These are phyloP conservation scores for Candida incommunis DNA, from an alignment of 805 yeast genomes.

Conservation along the genomic window DNA sequence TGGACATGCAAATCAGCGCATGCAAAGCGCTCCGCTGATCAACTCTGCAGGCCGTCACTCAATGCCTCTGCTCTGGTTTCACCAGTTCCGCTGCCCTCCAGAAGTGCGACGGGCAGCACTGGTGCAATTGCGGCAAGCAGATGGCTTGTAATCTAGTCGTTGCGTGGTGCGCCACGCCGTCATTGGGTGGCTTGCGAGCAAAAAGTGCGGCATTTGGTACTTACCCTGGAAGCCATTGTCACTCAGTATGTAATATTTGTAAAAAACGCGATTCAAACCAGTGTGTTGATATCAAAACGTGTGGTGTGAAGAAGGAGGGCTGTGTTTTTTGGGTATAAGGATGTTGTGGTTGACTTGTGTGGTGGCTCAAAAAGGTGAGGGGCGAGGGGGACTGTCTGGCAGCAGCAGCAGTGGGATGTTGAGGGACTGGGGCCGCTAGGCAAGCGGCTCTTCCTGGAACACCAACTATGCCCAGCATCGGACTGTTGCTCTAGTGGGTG, in stretches of 20 bases:
- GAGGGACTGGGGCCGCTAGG: too few relatives aligned
- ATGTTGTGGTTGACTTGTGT: too few relatives aligned
- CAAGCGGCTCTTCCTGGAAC: too few relatives aligned
- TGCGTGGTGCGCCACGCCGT: background rate
- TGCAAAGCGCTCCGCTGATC: background rate
- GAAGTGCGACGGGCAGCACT: too few relatives aligned
- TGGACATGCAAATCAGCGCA: too few relatives aligned
- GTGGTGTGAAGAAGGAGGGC: constrained; percentile 2
- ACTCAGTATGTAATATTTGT: background rate
- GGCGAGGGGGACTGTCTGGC: background rate
- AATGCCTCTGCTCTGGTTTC: too few relatives aligned
- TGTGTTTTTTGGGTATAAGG: background rate
- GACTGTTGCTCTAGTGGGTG: too few relatives aligned
- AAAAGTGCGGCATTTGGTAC: background rate
- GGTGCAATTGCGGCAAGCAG: background rate
- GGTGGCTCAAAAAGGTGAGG: too few relatives aligned
- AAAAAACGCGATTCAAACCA: background rate
- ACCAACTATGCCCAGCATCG: too few relatives aligned
- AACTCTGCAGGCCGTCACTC: too few relatives aligned
- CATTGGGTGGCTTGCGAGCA: background rate
- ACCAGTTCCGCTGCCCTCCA: too few relatives aligned
- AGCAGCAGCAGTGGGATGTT: too few relatives aligned
- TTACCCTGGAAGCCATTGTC: background rate
- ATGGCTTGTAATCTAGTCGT: background rate
- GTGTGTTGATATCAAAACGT: background rate